These are phyloP conservation scores for Beauveria bassiana DNA, from an alignment of 2,329 filamentous ascomycete genomes.

Conservation along the genomic window DNA sequence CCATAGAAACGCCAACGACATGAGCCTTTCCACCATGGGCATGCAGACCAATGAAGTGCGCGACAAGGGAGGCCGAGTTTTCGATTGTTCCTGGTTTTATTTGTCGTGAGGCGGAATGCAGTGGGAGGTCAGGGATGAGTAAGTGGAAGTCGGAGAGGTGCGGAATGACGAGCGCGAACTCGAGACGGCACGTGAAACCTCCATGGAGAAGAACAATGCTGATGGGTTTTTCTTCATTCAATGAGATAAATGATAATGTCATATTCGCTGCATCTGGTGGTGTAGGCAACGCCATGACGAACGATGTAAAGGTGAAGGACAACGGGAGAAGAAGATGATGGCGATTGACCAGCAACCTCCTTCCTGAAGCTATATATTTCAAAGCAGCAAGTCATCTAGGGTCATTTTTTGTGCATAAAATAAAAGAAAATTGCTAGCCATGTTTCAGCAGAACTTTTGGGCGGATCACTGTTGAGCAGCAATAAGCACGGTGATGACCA, in stretches of 20 bases:
- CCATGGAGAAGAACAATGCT: slow-evolving; percentile 27
- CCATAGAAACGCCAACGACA: slow-evolving; percentile 33
- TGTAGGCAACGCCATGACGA: not conserved
- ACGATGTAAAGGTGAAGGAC: not conserved
- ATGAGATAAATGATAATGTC: not conserved
- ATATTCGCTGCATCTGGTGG: not conserved
- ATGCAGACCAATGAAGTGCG: slow-evolving; percentile 26
- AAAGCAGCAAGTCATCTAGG: no score
- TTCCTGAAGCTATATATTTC: no score
- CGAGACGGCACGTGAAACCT: slow-evolving; percentile 25
- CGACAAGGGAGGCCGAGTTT: slow-evolving; percentile 25
- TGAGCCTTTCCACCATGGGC: slow-evolving; percentile 30
- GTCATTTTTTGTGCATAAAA: no score
- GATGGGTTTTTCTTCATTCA: not conserved
- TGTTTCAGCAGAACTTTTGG: no score
- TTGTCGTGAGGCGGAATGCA: slow-evolving; percentile 25
- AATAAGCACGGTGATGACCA: no score
- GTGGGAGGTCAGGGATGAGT: slow-evolving; percentile 30
- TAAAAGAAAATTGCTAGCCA: no score
- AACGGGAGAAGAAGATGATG: no score
- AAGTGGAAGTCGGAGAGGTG: slow-evolving; percentile 31
- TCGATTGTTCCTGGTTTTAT: slow-evolving; percentile 25
- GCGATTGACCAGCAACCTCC: no score
- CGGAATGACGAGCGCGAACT: slow-evolving; percentile 27
- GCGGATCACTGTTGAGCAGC: no score